A percentile compares a stretch with the other conserved stretches of the same genome.
Evolutionary conservation across 441 rosid genomes (phyloP).

Genomic region (Raphanus hybrid): DNA sequence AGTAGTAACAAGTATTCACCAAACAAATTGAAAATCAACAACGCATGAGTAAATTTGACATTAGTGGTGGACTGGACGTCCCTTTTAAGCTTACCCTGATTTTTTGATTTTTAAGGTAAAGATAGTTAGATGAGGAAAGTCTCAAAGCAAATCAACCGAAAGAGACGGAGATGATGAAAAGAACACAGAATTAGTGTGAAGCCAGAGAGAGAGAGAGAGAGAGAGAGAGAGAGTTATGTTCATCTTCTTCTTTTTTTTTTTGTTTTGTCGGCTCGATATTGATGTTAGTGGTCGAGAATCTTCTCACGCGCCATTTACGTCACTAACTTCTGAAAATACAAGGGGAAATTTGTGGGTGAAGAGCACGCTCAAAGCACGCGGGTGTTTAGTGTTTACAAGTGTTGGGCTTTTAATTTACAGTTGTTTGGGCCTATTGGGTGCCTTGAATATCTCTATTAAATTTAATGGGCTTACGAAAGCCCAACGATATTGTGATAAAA

Average conservation of each 20-base stretch:
- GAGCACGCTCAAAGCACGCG: neutral
- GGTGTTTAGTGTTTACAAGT: neutral
- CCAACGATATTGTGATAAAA: too few species aligned
- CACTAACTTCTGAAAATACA: neutral
- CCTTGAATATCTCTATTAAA: neutral
- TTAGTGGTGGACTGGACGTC: neutral
- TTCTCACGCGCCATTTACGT: slow-evolving; percentile 1
- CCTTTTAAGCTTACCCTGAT: neutral
- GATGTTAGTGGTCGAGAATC: slow-evolving; percentile 28
- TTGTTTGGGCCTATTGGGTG: neutral
- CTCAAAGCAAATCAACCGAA: slow-evolving; percentile 23
- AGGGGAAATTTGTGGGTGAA: neutral
- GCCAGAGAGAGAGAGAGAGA: neutral
- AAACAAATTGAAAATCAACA: neutral
- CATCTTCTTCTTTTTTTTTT: neutral
- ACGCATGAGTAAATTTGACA: neutral
- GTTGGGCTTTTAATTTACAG: neutral
- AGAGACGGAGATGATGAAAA: slow-evolving; percentile 35
- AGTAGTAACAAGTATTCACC: neutral
- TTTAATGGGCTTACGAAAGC: too few species aligned
- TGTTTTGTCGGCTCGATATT: slow-evolving; percentile 28
- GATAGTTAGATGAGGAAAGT: slow-evolving; percentile 1
- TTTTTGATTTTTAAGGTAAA: neutral
- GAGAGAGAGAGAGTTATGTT: neutral
- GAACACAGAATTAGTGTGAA: slow-evolving; percentile 33